Conservation (phyloP, 345 rosid genomes). For the Eucalyptus melliodora region DNA sequence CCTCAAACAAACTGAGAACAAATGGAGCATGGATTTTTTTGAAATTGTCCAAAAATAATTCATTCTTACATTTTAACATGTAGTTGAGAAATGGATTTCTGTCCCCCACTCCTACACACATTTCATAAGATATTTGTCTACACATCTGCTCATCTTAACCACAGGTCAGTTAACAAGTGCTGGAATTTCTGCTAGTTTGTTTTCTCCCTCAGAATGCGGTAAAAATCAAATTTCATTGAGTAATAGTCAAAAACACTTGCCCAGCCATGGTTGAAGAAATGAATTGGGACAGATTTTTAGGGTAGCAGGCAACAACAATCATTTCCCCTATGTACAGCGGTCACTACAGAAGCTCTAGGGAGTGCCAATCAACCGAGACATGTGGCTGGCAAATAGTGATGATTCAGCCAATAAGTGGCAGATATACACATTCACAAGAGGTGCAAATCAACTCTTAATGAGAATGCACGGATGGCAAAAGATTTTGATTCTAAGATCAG, state of each 20-base stretch:
- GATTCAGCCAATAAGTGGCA: not conserved
- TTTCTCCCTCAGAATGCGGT: not conserved
- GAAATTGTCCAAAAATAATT: not conserved
- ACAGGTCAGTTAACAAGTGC: not conserved
- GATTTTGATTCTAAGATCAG: not conserved
- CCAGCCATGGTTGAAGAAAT: not conserved
- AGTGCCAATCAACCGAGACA: not conserved
- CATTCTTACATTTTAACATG: not conserved
- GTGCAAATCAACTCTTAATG: not conserved
- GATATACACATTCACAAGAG: not conserved
- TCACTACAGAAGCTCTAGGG: not conserved
- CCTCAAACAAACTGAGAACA: not conserved
- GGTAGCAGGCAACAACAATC: not conserved
- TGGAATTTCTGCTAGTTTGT: not conserved
- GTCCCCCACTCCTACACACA: not conserved
- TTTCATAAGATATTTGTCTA: not conserved
- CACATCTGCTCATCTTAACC: not conserved
- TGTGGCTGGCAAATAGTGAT: not conserved
- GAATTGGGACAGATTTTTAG: not conserved
- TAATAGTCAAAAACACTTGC: not conserved
- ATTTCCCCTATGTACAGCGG: not conserved
- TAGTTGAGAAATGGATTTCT: not conserved
- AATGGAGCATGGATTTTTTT: not conserved
- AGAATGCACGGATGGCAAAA: not conserved
- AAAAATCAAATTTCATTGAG: not conserved